Percentiles rank a stretch among this genome's conserved stretches.
These are phyloP conservation scores for Phialophora verrucosa DNA, from an alignment of 2,329 filamentous ascomycete species.

Conservation along the genomic window DNA sequence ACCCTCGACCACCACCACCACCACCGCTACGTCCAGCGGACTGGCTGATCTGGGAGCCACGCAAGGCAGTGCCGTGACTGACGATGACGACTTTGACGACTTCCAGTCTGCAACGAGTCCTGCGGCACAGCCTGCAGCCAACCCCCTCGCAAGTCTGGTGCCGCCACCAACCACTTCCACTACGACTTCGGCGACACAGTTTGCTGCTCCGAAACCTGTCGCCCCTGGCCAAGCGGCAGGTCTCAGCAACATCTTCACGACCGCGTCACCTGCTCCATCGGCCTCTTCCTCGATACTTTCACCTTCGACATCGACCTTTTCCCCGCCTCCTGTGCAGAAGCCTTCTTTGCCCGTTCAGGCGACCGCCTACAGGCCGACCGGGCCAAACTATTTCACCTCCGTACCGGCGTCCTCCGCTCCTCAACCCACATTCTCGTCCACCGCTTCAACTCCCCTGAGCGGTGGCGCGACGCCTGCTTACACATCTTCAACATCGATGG, in stretches of 20 bases:
- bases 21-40: slow-evolving; percentile 50
- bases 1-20: slow-evolving; percentile 54
- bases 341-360: slow-evolving; percentile 58
- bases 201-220: slow-evolving; percentile 81
- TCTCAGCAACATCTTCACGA: slow-evolving; percentile 80
- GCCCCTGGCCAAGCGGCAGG: slow-evolving; percentile 81
- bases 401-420: slow-evolving; percentile 52
- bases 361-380: slow-evolving; percentile 68
- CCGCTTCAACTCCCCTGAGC: slow-evolving; percentile 39
- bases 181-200: slow-evolving; percentile 65
- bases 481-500: slow-evolving; percentile 47
- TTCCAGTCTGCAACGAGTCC: slow-evolving; percentile 85
- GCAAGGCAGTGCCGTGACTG: slow-evolving; percentile 54
- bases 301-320: slow-evolving; percentile 59
- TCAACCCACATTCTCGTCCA: slow-evolving; percentile 40
- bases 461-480: slow-evolving; percentile 46
- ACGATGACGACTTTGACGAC: slow-evolving; percentile 93
- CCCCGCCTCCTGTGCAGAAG: slow-evolving; percentile 50
- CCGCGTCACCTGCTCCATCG: slow-evolving; percentile 55
- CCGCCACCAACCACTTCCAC: slow-evolving; percentile 56
- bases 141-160: slow-evolving; percentile 49
- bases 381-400: slow-evolving; percentile 95
- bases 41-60: slow-evolving; percentile 52
- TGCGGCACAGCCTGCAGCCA: slow-evolving; percentile 46
- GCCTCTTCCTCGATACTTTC: slow-evolving; percentile 64